A percentile compares a stretch with the other conserved stretches of the same genome.
These are phyloP conservation scores for Lepraria neglecta DNA, from an alignment of 495 filamentous ascomycete genomes.

Conservation along the genomic window DNA sequence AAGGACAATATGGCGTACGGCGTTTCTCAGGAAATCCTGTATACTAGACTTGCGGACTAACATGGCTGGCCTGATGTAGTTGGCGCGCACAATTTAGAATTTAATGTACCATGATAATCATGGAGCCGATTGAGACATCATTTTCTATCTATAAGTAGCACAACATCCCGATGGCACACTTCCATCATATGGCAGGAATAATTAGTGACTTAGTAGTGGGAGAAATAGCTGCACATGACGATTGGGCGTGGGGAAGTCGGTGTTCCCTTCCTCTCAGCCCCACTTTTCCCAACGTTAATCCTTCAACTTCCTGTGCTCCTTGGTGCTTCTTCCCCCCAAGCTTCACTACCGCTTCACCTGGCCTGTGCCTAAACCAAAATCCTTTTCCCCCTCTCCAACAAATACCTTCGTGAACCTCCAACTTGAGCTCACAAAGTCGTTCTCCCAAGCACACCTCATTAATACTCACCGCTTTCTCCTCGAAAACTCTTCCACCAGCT, in stretches of 20 bases:
- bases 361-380: not conserved
- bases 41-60: not conserved
- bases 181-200: too few species aligned
- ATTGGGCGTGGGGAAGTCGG: not conserved
- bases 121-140: too few species aligned
- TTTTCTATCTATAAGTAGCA: too few species aligned
- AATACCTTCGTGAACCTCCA: not conserved
- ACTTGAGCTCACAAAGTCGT: not conserved
- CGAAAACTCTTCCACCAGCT: not conserved
- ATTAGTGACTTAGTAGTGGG: too few species aligned
- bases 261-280: conserved; percentile 3
- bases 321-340: not conserved
- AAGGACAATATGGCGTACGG: not conserved
- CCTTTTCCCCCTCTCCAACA: not conserved
- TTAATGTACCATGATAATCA: too few species aligned
- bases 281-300: conserved; percentile 8
- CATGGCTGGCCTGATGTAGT: conserved; percentile 1
- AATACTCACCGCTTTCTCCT: not conserved
- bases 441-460: not conserved
- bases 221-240: not conserved
- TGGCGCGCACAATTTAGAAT: not conserved
- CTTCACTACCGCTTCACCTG: not conserved
- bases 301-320: not conserved
- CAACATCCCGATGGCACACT: too few species aligned
- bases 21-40: not conserved